Percentiles rank a stretch among this genome's conserved stretches.
These are phyloP conservation scores for Blakeslea trispora DNA, from an alignment of 371 early-diverging fungal species.

Conservation along the genomic window DNA sequence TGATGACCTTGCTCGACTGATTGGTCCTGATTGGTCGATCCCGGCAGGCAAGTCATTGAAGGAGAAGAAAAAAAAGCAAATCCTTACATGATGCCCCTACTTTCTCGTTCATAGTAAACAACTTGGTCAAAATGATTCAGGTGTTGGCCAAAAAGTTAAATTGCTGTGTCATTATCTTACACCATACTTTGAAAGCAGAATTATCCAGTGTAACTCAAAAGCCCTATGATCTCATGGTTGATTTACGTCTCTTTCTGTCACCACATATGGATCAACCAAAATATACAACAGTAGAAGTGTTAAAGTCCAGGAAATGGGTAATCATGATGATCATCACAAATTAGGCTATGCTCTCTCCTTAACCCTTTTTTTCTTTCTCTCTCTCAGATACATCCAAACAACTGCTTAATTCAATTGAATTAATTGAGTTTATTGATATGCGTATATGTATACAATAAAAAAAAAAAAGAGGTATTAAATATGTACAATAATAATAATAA, in stretches of 20 bases:
- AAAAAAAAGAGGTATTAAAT: neutral
- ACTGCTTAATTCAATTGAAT: neutral
- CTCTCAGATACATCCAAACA: neutral
- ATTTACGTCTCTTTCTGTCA: neutral
- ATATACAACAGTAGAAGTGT: neutral
- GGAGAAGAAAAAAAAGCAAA: neutral
- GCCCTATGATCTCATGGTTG: neutral
- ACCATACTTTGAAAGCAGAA: neutral
- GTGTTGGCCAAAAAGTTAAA: neutral
- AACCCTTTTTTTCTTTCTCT: no score
- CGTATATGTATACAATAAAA: neutral
- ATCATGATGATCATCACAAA: neutral
- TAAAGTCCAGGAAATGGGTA: neutral
- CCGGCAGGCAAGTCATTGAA: neutral
- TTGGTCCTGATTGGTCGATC: neutral
- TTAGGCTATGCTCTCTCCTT: no score
- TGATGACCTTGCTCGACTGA: conserved; percentile 1
- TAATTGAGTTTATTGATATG: neutral
- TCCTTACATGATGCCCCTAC: neutral
- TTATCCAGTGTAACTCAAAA: neutral
- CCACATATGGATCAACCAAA: neutral
- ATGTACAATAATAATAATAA: neutral
- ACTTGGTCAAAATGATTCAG: conserved; percentile 1
- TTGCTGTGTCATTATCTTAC: neutral
- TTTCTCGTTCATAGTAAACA: neutral